Evolutionary conservation across 257 asterid species (phyloP), one percentile per base, ranked within the genome.

Genomic region (Lantana camara): DNA sequence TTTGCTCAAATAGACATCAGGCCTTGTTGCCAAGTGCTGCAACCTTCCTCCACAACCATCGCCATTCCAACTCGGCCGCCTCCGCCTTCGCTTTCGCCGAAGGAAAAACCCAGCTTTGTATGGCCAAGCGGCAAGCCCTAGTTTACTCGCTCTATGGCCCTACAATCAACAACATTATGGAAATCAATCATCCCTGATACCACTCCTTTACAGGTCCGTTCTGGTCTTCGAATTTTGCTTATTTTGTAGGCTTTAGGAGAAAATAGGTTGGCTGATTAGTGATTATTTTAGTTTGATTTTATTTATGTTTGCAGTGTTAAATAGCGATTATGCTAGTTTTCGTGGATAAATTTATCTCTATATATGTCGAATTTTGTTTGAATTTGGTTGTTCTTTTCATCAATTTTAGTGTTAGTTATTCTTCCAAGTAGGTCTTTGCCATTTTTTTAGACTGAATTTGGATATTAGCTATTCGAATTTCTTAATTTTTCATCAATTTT

Each of bases 1-100:
- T n/a, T n/a, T n/a, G n/a, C n/a, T n/a, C n/a, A n/a, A n/a, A n/a
- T n/a, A n/a, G n/a, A n/a, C n/a, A n/a, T n/a, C n/a, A n/a, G n/a
- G n/a, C n/a, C n/a, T n/a, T n/a, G n/a, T n/a, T n/a, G 73, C 84
- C 7, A 93, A 83, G 77, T 89, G 99, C 69, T 94, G 97, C 70
- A 64, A 86, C 88, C 71, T 93, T 93, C 72, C 94, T 90, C 60
- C 86, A 80, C 32, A 82, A 88, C 70, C 83, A 78, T 63, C 48
- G 41, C 63, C 73, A 85, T 0, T 66, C 88, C 4, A 85, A 86
- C 40, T 80, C 90, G 0, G 63, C 80, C 24, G 78, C 57, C 63
- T 72, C 72, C 8, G 67, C 83, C 49, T 80, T 88, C 52, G 95
- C 96, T 70, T 84, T 81, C 60, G 59, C 90, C 42, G 95, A 94